These are phyloP conservation scores for Penicillium verhagenii DNA, from an alignment of 495 filamentous ascomycete species.

Conservation along the genomic window DNA sequence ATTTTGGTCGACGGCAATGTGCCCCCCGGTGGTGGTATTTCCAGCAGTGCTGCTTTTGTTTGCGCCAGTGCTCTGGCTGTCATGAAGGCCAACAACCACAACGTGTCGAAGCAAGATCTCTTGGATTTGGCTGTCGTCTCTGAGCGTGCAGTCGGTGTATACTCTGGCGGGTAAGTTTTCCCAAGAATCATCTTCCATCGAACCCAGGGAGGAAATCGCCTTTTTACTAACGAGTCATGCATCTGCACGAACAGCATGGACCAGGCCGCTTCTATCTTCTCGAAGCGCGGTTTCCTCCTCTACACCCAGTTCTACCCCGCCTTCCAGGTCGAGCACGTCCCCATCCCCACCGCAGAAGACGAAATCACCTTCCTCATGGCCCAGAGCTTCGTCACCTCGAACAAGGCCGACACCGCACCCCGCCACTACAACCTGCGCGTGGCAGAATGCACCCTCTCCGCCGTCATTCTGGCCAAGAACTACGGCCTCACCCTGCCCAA, in stretches of 20 bases:
- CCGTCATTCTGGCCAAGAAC: constrained; percentile 66
- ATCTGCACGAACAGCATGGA: constrained; percentile 63
- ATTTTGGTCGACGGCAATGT: constrained; percentile 90
- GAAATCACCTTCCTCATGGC: constrained; percentile 91
- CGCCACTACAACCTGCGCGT: constrained; percentile 96
- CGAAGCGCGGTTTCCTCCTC: constrained; percentile 76
- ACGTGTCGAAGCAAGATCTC: constrained; percentile 84
- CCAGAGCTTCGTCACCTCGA: constrained; percentile 87
- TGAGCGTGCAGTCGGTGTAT: constrained; percentile 91
- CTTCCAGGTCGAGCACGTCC: constrained; percentile 72
- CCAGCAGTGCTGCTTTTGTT: constrained; percentile 91
- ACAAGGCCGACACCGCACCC: constrained; percentile 91
- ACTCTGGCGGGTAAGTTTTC: constrained; percentile 85
- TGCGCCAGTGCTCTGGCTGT: constrained; percentile 87
- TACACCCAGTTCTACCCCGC: constrained; percentile 86
- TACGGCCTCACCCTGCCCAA: constrained; percentile 64
- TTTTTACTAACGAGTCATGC: neutral
- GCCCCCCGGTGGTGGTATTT: constrained; percentile 86
- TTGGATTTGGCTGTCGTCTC: constrained; percentile 90
- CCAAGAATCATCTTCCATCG: neutral
- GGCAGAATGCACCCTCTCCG: constrained; percentile 89
- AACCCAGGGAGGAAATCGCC: neutral
- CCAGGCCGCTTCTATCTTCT: constrained; percentile 95
- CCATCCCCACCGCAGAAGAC: constrained; percentile 79
- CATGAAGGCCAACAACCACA: constrained; percentile 80